Evolutionary conservation across 345 rosid genomes (phyloP), one percentile per base, ranked within the genome.

Genomic region (Garcia nutans): DNA sequence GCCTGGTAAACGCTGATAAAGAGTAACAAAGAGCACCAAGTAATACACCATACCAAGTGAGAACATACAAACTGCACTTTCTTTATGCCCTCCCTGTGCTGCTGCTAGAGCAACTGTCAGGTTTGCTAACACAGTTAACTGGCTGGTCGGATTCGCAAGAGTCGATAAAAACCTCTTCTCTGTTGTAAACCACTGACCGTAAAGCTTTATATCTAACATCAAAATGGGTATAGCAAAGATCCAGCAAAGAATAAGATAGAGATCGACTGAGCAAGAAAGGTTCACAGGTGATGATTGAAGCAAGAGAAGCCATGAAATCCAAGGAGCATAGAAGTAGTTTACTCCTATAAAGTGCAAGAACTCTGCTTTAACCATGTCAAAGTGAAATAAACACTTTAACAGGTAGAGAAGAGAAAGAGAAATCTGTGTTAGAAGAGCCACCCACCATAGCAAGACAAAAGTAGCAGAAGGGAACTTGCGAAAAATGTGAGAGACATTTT

Each of bases 101-200:
- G 93, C 92, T 37, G 87, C 86, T 68, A 78, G 76, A 37, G 91
- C 86, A 5, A 88, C 93, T 41, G 81, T 86, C 12, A 91, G 73
- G 88, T 93, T 90, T 12, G 81, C 98, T 10, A 91, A 72, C 65
- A 89, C 91, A 0, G 93, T 86, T 7, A 91, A 70, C 74, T 88
- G 93, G 76, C 91, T 86, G 1, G 91, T 86, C 0, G 94, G 93
- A 57, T 91, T 93, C 1, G 94, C 93, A 55, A 85, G 77, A 11
- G 78, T 65, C 0, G 89, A 90, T 13, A 90, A 62, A 59, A 90
- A 87, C 74, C 82, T 79, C 81, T 84, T 90, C 82, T 88, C 86
- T 1, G 91, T 88, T 7, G 94, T 88, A 78, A 91, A 84, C 94
- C 98, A 90, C 77, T 88, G 96, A 20, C 97, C 96, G 24, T 91